phyloP scores from a whole-genome alignment of 1,284 basidiomycete genomes.

The Moesziomyces sp. region DNA sequence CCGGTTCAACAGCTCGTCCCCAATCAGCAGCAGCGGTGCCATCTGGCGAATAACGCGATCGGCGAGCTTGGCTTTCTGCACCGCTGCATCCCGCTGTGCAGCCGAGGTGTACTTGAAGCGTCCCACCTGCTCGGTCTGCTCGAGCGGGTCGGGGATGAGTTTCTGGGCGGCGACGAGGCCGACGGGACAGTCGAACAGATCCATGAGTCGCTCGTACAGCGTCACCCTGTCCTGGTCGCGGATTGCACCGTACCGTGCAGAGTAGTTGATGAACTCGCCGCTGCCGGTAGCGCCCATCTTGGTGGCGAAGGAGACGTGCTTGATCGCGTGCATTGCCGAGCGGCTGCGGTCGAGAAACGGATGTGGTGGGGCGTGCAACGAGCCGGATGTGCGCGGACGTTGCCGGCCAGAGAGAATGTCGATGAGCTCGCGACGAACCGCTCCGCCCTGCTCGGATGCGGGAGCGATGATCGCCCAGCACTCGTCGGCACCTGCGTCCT shows the following conservation, averaged over 20 bases:
- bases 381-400: constrained; percentile 6
- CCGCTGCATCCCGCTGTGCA: constrained; percentile 5
- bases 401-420: constrained; percentile 34
- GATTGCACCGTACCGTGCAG: constrained; percentile 63
- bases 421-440: constrained; percentile 45
- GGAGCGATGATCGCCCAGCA: constrained; percentile 63
- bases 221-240: constrained; percentile 60
- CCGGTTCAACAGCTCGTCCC: constrained; percentile 48
- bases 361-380: constrained; percentile 26
- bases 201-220: constrained; percentile 62
- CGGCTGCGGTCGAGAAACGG: constrained; percentile 32
- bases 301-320: constrained; percentile 57
- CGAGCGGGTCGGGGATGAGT: constrained; percentile 58
- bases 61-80: constrained; percentile 21
- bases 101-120: constrained; percentile 50
- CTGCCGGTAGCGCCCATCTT: constrained; percentile 19
- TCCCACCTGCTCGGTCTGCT: constrained; percentile 18
- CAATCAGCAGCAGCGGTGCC: constrained; percentile 53
- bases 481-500: constrained; percentile 42
- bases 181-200: constrained; percentile 46
- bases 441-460: constrained; percentile 50
- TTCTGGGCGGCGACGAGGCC: constrained; percentile 49
- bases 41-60: constrained; percentile 34
- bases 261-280: constrained; percentile 60
- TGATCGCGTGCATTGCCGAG: constrained; percentile 23